Evolutionary conservation across 148 eudicot species (phyloP).

Genomic region (Drosera capensis): DNA sequence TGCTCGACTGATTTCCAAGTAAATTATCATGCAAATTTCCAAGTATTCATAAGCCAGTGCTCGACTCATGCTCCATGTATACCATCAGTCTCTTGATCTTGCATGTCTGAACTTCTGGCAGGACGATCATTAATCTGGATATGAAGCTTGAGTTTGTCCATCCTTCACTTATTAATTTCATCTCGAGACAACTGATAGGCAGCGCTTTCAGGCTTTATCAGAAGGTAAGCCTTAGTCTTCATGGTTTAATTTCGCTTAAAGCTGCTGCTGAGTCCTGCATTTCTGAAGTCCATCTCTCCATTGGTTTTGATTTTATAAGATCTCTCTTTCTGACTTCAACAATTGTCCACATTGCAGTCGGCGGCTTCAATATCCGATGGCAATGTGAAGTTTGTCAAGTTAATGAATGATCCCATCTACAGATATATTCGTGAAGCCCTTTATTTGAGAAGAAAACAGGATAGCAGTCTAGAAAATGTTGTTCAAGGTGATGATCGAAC

Average conservation of each 20-base stretch:
- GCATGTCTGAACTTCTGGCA: conserved; percentile 15
- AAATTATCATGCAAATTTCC: too few species aligned
- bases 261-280: too few species aligned
- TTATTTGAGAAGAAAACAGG: conserved; percentile 12
- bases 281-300: too few species aligned
- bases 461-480: conserved; percentile 5
- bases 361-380: conserved; percentile 61
- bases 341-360: conserved; percentile 27
- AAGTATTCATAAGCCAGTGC: too few species aligned
- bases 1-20: too few species aligned
- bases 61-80: too few species aligned
- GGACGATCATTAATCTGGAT: conserved; percentile 82
- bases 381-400: conserved; percentile 46
- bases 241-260: neutral
- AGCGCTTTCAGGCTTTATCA: conserved; percentile 82
- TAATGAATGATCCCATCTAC: conserved; percentile 50
- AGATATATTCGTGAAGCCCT: conserved; percentile 51
- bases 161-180: conserved; percentile 71
- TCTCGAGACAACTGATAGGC: conserved; percentile 87
- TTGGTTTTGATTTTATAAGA: too few species aligned
- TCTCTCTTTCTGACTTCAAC: too few species aligned
- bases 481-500: conserved; percentile 1
- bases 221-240: conserved; percentile 45
- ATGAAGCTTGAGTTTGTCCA: conserved; percentile 84
- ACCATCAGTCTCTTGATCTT: too few species aligned